Evolutionary conservation across 345 rosid species (phyloP).

Genomic region (Rhizophora apiculata): DNA sequence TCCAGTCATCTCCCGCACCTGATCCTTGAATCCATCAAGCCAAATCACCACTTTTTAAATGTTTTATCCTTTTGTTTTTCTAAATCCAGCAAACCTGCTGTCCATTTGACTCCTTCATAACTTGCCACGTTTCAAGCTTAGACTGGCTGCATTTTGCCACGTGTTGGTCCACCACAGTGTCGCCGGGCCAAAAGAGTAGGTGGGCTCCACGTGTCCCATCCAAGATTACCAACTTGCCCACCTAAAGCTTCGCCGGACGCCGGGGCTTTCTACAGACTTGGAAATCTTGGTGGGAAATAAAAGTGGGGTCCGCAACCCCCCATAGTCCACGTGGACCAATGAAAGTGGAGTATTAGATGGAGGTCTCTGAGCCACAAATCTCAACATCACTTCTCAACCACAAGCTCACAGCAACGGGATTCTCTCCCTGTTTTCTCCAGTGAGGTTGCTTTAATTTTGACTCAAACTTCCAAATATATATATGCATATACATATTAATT

Average conservation of each 20-base stretch:
- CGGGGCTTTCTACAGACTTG: too few species aligned
- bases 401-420: conserved; percentile 9
- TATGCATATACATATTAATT: too few species aligned
- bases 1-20: background rate
- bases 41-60: background rate
- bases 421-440: background rate
- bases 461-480: background rate
- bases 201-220: background rate
- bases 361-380: conserved; percentile 38
- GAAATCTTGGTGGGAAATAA: background rate
- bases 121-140: background rate
- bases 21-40: too few species aligned
- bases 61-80: background rate
- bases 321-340: conserved; percentile 27
- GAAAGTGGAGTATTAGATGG: conserved; percentile 41
- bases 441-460: background rate
- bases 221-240: background rate
- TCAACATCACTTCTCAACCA: conserved; percentile 37
- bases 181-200: too few species aligned
- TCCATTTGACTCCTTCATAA: background rate
- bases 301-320: background rate
- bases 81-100: background rate
- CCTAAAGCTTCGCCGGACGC: too few species aligned
- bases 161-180: background rate
- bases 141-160: background rate